A percentile compares a stretch with the other conserved stretches of the same genome.
phyloP scores from a whole-genome alignment of 2,329 filamentous ascomycete species.

The Talaromyces sp. region DNA sequence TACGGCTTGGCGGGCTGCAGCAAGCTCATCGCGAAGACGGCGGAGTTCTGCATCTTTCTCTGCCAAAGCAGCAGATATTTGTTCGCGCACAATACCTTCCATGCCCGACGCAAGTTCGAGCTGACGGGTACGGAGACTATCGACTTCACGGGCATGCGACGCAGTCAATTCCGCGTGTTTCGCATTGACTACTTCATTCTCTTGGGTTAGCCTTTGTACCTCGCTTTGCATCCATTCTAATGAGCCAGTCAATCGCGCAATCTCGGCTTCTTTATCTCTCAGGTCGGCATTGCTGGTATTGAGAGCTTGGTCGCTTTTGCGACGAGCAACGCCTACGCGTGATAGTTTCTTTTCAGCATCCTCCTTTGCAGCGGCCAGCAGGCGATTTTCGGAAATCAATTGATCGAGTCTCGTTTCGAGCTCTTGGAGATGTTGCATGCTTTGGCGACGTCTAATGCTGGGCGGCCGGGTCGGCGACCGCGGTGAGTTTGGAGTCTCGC shows the following conservation, averaged over 20 bases:
- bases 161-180: conserved; percentile 71
- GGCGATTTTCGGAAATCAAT: conserved; percentile 75
- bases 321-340: conserved; percentile 50
- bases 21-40: conserved; percentile 70
- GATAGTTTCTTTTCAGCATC: conserved; percentile 63
- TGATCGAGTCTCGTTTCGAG: conserved; percentile 82
- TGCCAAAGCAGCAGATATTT: conserved; percentile 61
- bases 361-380: conserved; percentile 66
- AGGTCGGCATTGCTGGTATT: conserved; percentile 64
- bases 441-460: conserved; percentile 93
- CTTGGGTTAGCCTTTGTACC: conserved; percentile 70
- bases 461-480: conserved; percentile 89
- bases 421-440: conserved; percentile 88
- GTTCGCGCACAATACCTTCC: conserved; percentile 56
- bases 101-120: conserved; percentile 57
- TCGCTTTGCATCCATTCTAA: conserved; percentile 78
- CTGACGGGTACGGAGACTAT: conserved; percentile 61
- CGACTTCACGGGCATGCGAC: conserved; percentile 68
- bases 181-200: conserved; percentile 73
- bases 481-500: conserved; percentile 77
- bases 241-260: conserved; percentile 72
- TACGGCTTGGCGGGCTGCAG: conserved; percentile 61
- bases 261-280: conserved; percentile 78
- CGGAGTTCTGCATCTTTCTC: conserved; percentile 82
- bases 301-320: conserved; percentile 52